These are phyloP conservation scores for Camellia lanceoleosa DNA, from an alignment of 148 eudicot species.

Conservation along the genomic window DNA sequence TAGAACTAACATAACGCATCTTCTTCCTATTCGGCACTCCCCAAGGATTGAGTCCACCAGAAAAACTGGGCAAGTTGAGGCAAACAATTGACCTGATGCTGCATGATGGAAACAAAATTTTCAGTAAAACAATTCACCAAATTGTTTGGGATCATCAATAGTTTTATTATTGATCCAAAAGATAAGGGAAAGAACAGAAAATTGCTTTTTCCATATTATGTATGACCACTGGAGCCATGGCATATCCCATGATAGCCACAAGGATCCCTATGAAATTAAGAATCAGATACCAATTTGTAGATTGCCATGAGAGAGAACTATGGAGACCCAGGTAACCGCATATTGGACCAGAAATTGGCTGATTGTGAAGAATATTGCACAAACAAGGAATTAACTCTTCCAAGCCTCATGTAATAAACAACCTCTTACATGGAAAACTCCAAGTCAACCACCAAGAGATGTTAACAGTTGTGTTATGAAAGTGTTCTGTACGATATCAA, in stretches of 20 bases:
- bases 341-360: background rate
- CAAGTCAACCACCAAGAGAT: background rate
- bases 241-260: background rate
- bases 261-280: background rate
- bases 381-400: background rate
- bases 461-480: background rate
- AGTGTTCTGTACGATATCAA: background rate
- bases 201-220: background rate
- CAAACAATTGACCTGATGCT: conserved; percentile 57
- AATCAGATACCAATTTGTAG: background rate
- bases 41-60: conserved; percentile 65
- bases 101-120: conserved; percentile 12
- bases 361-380: background rate
- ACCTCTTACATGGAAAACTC: background rate
- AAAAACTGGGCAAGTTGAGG: conserved; percentile 59
- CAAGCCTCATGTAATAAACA: background rate
- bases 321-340: background rate
- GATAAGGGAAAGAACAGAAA: background rate
- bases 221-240: background rate
- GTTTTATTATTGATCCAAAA: background rate
- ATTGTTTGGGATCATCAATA: background rate
- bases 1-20: conserved; percentile 33
- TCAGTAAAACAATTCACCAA: background rate
- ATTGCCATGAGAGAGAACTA: background rate
- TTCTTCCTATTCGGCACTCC: conserved; percentile 44